These are phyloP conservation scores for Irpex rosettiformis DNA, from an alignment of 1,284 basidiomycete species.

Conservation along the genomic window DNA sequence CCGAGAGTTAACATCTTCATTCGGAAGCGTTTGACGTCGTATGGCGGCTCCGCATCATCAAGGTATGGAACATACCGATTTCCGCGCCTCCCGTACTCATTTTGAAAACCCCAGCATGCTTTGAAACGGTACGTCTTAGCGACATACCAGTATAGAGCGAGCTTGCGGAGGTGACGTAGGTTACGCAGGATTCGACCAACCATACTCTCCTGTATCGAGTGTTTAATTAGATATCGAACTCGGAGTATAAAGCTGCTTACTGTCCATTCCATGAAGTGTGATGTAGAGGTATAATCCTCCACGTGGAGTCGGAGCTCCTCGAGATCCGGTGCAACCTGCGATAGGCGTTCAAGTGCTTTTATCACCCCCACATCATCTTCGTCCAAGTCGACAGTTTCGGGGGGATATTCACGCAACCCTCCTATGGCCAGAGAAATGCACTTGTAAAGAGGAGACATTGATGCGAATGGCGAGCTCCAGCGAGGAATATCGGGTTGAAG, in stretches of 20 bases:
- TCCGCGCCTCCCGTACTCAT: not conserved
- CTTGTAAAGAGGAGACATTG: conserved; percentile 6
- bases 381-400: not conserved
- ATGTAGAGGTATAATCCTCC: not conserved
- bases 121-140: not conserved
- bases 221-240: not conserved
- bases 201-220: not conserved
- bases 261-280: conserved; percentile 2
- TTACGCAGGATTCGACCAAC: not conserved
- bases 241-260: not conserved
- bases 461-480: conserved; percentile 1
- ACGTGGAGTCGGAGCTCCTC: not conserved
- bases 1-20: not conserved
- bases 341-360: not conserved
- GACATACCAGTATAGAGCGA: conserved; percentile 5
- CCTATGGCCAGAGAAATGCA: conserved; percentile 11
- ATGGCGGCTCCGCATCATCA: conserved; percentile 4
- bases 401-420: not conserved
- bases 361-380: not conserved
- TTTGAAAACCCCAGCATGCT: not conserved
- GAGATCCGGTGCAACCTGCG: not conserved
- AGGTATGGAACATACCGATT: not conserved
- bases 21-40: not conserved
- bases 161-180: conserved; percentile 12
- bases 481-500: conserved; percentile 5